These are phyloP conservation scores for Russula dissimulans DNA, from an alignment of 768 basidiomycete genomes.

Conservation along the genomic window DNA sequence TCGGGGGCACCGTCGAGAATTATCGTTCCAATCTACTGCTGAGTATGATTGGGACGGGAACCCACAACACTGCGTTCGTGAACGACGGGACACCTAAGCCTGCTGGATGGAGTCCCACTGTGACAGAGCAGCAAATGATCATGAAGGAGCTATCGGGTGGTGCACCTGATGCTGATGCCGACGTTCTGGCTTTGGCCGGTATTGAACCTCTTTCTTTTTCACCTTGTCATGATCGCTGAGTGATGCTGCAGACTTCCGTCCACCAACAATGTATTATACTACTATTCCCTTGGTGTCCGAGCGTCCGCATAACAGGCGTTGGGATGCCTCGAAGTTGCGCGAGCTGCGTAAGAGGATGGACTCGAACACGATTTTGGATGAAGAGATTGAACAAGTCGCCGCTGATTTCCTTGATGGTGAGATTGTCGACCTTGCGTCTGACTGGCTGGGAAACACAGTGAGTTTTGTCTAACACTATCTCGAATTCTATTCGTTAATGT, in stretches of 20 bases:
- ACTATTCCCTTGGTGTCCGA: slow-evolving; percentile 88
- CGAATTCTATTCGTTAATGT: background rate
- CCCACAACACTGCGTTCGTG: slow-evolving; percentile 47
- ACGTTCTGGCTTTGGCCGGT: slow-evolving; percentile 84
- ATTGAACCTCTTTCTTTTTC: background rate
- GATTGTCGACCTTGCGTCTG: slow-evolving; percentile 89
- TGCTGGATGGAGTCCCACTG: slow-evolving; percentile 57
- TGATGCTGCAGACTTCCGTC: slow-evolving; percentile 63
- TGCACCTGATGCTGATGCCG: slow-evolving; percentile 66
- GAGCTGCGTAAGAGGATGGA: slow-evolving; percentile 93
- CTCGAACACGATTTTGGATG: slow-evolving; percentile 70
- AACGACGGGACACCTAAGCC: slow-evolving; percentile 52
- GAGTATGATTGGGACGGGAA: slow-evolving; percentile 76
- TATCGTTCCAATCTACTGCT: slow-evolving; percentile 86
- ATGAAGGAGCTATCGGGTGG: slow-evolving; percentile 86
- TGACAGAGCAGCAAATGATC: slow-evolving; percentile 96
- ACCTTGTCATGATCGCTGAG: background rate
- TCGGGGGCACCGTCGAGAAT: slow-evolving; percentile 88
- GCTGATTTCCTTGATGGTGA: slow-evolving; percentile 89
- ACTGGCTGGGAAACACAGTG: slow-evolving; percentile 97
- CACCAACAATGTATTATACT: slow-evolving; percentile 93
- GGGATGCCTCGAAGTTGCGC: slow-evolving; percentile 89
- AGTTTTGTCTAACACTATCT: slow-evolving; percentile 19
- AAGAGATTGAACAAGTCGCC: slow-evolving; percentile 87
- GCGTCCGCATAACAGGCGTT: slow-evolving; percentile 73